Base-by-base conservation (phyloP, 768 basidiomycete species). In the Glaciozyma antarctica region DNA sequence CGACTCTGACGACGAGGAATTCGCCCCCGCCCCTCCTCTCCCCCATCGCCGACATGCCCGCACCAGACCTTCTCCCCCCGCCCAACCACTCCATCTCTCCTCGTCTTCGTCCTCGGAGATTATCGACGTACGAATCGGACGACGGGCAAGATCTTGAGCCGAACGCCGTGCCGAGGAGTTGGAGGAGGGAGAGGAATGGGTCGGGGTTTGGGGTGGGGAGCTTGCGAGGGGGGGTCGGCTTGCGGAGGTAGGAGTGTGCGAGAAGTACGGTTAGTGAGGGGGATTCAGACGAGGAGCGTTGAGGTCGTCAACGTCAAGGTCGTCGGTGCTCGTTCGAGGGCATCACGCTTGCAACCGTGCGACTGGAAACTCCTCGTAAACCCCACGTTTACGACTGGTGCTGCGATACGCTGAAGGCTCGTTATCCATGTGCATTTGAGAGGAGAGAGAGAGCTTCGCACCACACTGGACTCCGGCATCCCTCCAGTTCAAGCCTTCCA, bases 1-100 rank as follows among this genome's bases (percentile, higher is more conserved):
- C 68, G 86, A 19, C 15, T 22, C 24, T 12, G 41, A 16, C 15
- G n/a, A 56, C 38, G 38, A 41, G 13, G 13, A 41, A 10, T 41
- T 41, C 38, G 13, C 13, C 38, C 38, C 38, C 38, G 6, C 17
- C 22, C 32, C 7, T 22, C 32, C 7, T 22, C 19, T 22, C 55
- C 19, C 10, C 22, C 55, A 13, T 56, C 55, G 13, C 24, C 22
- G n/a, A 30, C 34, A 32, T 10, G 7, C 55, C 22, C 19, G 22
- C 55, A n/a, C 22, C 55, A 19, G 21, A 13, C 55, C 16, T 56
- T 30, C 28, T 43, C 55, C 22, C 30, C 17, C 15, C 15, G 5
- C 17, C 21, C 10, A 3, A 10, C 28, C 28, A 26, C 19, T n/a
- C 30, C 30, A 16, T 26, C 41, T 43, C 32, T 26, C 28, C 32